Evolutionary conservation across 2,329 filamentous ascomycete species (phyloP), one percentile per base, ranked within the genome.

Genomic region (Aspergillus felis): DNA sequence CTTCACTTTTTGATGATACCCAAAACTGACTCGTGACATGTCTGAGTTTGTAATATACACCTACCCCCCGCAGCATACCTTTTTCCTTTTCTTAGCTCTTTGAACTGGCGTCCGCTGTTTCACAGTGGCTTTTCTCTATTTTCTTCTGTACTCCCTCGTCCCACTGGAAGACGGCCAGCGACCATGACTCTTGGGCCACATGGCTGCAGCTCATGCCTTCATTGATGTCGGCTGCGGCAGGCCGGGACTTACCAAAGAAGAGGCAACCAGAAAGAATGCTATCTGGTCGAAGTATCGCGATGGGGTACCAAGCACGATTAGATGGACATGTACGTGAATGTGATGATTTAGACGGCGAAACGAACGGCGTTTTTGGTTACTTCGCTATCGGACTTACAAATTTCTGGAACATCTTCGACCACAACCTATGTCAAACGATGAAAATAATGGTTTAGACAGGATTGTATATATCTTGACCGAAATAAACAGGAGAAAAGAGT

Each of bases 21-120:
- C 65, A 66, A 59, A 62, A 62, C 54, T 62, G 62, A 62, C 61
- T 63, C 57, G 62, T 51, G 53, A 46, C 50, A 58, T 56, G 64
- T 63, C 59, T 62, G 63, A 65, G 62, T 66, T 64, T 67, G 64
- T 66, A 67, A 60, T 66, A 64, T 65, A 66, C 51, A 46, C n/a
- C 46, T 47, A 24, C 8, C 38, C 47, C 17, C 24, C 8, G 27
- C 29, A 32, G 28, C 41, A 25, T 28, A 22, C 32, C 35, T 27
- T 32, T 42, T 28, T 27, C n/a, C 7, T 8, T 20, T n/a, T 24
- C 29, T n/a, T 47, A 35, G 20, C 14, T 50, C 38, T 3, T n/a
- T 29, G 29, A 14, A 35, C 51, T 14, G 24, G 24, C 6, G 10
- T 24, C 10, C 12, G 10, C 10, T 24, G 22, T 44, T 10, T 12